Evolutionary conservation across 257 asterid species (phyloP).

Genomic region (Solanum ossicruentum): DNA sequence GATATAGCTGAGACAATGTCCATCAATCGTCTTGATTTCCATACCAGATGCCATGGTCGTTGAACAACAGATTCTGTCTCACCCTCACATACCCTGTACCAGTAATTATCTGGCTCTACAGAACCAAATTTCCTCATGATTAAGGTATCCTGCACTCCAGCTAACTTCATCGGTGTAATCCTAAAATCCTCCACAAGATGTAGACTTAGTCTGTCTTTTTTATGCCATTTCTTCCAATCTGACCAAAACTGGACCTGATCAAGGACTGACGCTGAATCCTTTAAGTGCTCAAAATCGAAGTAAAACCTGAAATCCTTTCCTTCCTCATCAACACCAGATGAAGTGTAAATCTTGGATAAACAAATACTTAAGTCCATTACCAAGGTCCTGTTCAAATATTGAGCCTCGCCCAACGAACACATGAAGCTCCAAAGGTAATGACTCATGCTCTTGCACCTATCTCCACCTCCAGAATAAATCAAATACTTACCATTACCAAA

Average conservation of each 20-base stretch:
- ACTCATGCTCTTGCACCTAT: slow-evolving; percentile 73
- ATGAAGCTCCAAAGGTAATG: slow-evolving; percentile 75
- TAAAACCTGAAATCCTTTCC: slow-evolving; percentile 79
- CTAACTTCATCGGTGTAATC: slow-evolving; percentile 55
- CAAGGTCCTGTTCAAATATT: slow-evolving; percentile 74
- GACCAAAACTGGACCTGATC: slow-evolving; percentile 65
- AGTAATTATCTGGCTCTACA: slow-evolving; percentile 68
- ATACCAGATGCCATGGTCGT: slow-evolving; percentile 63
- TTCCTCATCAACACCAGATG: slow-evolving; percentile 59
- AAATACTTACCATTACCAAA: slow-evolving; percentile 55
- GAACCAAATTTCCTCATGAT: slow-evolving; percentile 62
- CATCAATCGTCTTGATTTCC: slow-evolving; percentile 58
- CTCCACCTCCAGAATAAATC: slow-evolving; percentile 72
- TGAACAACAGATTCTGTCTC: slow-evolving; percentile 39
- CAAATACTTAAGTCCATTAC: slow-evolving; percentile 72
- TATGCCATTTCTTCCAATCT: slow-evolving; percentile 50
- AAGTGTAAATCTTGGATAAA: slow-evolving; percentile 55
- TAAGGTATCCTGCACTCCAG: slow-evolving; percentile 35
- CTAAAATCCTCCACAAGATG: slow-evolving; percentile 62
- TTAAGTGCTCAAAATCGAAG: slow-evolving; percentile 76
- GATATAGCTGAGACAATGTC: slow-evolving; percentile 52
- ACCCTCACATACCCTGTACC: slow-evolving; percentile 82
- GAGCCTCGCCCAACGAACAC: slow-evolving; percentile 90
- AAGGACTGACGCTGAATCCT: slow-evolving; percentile 49
- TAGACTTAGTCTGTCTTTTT: slow-evolving; percentile 36